Percentiles rank a stretch among this genome's conserved stretches.
phyloP scores from a whole-genome alignment of 306 rosid species.

The Castanea mollissima region DNA sequence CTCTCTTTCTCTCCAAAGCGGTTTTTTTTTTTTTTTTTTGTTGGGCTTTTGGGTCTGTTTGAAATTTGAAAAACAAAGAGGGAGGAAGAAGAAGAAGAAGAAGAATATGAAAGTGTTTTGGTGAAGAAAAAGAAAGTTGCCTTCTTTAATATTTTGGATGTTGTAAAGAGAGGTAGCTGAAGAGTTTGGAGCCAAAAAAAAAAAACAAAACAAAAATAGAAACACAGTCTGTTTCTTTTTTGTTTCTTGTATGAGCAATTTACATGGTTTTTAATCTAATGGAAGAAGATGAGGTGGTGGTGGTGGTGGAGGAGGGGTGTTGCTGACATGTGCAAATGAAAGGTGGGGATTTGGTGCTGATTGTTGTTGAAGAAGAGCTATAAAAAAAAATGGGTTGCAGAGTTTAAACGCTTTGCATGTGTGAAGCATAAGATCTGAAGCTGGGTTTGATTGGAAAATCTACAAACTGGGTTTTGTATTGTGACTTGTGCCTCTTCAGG shows the following conservation, averaged over 20 bases:
- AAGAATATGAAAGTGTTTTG: neutral
- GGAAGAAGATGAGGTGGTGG: slow-evolving; percentile 21
- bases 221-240: neutral
- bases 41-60: slow-evolving; percentile 8
- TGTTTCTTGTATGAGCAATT: neutral
- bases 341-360: neutral
- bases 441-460: slow-evolving; percentile 42
- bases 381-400: slow-evolving; percentile 26
- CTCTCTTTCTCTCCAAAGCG: slow-evolving; percentile 14
- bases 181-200: neutral
- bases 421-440: slow-evolving; percentile 57
- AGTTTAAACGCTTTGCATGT: slow-evolving; percentile 18
- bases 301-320: slow-evolving; percentile 18
- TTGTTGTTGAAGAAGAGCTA: neutral
- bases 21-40: neutral
- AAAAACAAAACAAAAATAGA: neutral
- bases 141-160: neutral
- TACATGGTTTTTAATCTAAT: slow-evolving; percentile 35
- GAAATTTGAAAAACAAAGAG: neutral
- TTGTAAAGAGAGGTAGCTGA: neutral
- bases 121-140: neutral
- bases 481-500: slow-evolving; percentile 46
- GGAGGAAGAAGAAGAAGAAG: slow-evolving; percentile 2
- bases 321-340: slow-evolving; percentile 27
- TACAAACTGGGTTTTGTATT: slow-evolving; percentile 24